phyloP scores from a whole-genome alignment of 1,284 basidiomycete species.

The Mycena citricolor region DNA sequence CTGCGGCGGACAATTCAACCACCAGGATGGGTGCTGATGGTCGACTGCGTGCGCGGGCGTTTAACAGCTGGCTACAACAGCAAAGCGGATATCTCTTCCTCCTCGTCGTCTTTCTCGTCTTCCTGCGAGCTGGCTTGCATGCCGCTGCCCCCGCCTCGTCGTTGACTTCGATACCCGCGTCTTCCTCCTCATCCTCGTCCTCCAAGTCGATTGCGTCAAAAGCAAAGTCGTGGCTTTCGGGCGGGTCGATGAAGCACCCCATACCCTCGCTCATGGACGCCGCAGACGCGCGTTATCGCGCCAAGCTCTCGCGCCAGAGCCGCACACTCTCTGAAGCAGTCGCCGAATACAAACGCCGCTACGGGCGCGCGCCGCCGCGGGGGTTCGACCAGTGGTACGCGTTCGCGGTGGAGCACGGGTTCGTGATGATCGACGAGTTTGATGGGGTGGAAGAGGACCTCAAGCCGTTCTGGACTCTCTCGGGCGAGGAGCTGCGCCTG shows the following conservation, averaged over 20 bases:
- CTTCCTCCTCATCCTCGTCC: slow-evolving; percentile 16
- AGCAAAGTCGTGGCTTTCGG: slow-evolving; percentile 13
- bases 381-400: slow-evolving; percentile 91
- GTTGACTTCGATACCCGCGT: slow-evolving; percentile 1
- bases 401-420: slow-evolving; percentile 73
- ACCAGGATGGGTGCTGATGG: too few relatives aligned
- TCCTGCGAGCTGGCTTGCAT: slow-evolving; percentile 37
- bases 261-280: slow-evolving; percentile 81
- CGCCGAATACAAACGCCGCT: slow-evolving; percentile 75
- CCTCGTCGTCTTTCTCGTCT: slow-evolving; percentile 46
- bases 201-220: slow-evolving; percentile 5
- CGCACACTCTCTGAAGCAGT: slow-evolving; percentile 74
- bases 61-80: slow-evolving; percentile 26
- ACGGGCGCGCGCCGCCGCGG: slow-evolving; percentile 76
- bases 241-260: slow-evolving; percentile 55
- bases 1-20: too few relatives aligned
- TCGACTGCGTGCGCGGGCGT: too few relatives aligned
- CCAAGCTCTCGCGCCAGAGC: slow-evolving; percentile 74
- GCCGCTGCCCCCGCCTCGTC: slow-evolving; percentile 23
- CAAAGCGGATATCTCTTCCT: slow-evolving; percentile 47
- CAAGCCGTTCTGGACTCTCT: slow-evolving; percentile 75
- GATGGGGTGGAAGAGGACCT: slow-evolving; percentile 81
- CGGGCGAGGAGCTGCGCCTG: slow-evolving; percentile 69
- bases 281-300: slow-evolving; percentile 66
- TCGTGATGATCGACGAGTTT: slow-evolving; percentile 89